Evolutionary conservation across 371 early-diverging fungal genomes (phyloP).

Genomic region (Basidiobolus meristosporus): DNA sequence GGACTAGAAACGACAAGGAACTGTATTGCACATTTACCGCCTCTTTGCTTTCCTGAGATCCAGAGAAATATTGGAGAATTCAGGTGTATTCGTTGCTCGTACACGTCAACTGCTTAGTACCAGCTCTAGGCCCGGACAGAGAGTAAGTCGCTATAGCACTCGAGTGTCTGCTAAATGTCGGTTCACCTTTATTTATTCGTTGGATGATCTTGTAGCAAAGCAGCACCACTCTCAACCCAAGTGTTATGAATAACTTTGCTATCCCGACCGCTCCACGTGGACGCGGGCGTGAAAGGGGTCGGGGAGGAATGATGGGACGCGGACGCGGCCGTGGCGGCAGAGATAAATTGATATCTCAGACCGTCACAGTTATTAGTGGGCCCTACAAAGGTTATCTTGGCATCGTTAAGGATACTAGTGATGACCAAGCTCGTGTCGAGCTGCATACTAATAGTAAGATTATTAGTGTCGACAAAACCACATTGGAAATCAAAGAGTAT

Average conservation of each 20-base stretch:
- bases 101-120: slow-evolving; percentile 11
- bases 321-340: slow-evolving; percentile 54
- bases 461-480: slow-evolving; percentile 55
- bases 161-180: not conserved
- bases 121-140: too few relatives aligned
- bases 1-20: slow-evolving; percentile 14
- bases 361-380: slow-evolving; percentile 77
- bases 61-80: slow-evolving; percentile 19
- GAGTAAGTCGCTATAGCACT: too few relatives aligned
- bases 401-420: slow-evolving; percentile 80
- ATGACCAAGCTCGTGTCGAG: slow-evolving; percentile 71
- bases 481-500: slow-evolving; percentile 28
- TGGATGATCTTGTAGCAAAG: slow-evolving; percentile 6
- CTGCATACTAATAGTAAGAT: slow-evolving; percentile 77
- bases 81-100: slow-evolving; percentile 29
- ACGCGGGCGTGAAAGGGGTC: slow-evolving; percentile 21
- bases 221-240: slow-evolving; percentile 4
- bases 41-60: slow-evolving; percentile 12
- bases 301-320: slow-evolving; percentile 31
- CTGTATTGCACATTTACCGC: slow-evolving; percentile 14
- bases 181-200: not conserved
- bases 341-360: slow-evolving; percentile 72
- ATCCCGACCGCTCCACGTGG: slow-evolving; percentile 13
- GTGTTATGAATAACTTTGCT: slow-evolving; percentile 5
- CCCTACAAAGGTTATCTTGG: slow-evolving; percentile 96